Evolutionary conservation across 345 rosid genomes (phyloP).

Genomic region (Citrus reticulata): DNA sequence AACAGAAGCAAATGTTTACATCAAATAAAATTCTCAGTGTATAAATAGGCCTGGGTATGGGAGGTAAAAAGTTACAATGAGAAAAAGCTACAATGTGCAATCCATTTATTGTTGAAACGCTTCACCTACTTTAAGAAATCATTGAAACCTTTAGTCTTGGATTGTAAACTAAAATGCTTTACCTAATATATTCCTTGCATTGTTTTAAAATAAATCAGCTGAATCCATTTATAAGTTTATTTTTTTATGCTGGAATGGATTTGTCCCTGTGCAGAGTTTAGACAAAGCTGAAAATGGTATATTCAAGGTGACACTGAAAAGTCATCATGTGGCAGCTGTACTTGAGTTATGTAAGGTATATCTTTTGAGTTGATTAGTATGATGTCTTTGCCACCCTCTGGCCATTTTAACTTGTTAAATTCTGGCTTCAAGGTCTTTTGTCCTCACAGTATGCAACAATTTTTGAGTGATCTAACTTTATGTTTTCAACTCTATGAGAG

Average conservation of each 20-base stretch:
- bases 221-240: background rate
- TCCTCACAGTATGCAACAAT: background rate
- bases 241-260: conserved; percentile 1
- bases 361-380: conserved; percentile 6
- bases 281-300: conserved; percentile 58
- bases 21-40: background rate
- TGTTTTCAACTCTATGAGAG: background rate
- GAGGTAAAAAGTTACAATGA: too few relatives aligned
- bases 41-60: background rate
- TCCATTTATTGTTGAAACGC: background rate
- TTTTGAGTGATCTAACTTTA: background rate
- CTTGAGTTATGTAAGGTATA: conserved; percentile 87
- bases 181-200: background rate
- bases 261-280: conserved; percentile 54
- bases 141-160: background rate
- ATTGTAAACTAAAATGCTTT: background rate
- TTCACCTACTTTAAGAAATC: background rate
- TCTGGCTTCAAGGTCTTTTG: background rate
- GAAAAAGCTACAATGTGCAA: background rate
- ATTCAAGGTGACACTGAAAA: conserved; percentile 66
- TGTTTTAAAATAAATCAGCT: background rate
- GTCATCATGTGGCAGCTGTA: conserved; percentile 61
- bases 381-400: background rate
- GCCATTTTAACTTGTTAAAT: conserved; percentile 4
- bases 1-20: background rate